phyloP scores from a whole-genome alignment of 768 basidiomycete species.

The Tubosaeta brunneosetosa region DNA sequence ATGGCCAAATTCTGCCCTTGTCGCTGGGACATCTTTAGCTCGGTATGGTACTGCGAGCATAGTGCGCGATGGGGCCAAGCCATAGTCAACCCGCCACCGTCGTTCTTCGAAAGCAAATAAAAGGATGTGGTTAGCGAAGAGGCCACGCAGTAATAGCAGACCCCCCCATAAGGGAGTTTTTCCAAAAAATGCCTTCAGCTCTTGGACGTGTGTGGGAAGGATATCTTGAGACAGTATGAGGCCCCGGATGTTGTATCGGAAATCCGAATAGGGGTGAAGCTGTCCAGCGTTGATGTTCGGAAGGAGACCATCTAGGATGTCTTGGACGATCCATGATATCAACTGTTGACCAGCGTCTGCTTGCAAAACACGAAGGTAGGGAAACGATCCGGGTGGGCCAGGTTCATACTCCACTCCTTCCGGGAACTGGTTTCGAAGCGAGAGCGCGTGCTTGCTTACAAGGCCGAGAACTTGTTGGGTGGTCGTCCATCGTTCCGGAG shows the following conservation, averaged over 20 bases:
- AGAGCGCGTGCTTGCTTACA: conserved; percentile 8
- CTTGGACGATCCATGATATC: conserved; percentile 5
- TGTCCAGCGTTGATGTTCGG: conserved; percentile 4
- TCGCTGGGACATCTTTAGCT: conserved; percentile 25
- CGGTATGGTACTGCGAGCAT: conserved; percentile 26
- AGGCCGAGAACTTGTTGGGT: conserved; percentile 30
- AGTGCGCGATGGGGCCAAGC: conserved; percentile 3
- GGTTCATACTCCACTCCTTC: conserved; percentile 8
- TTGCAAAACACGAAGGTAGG: conserved; percentile 11
- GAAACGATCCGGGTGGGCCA: conserved; percentile 6
- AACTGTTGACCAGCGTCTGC: conserved; percentile 3
- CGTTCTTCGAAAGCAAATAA: conserved; percentile 18
- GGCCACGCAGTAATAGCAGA: conserved; percentile 30
- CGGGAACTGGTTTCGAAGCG: not conserved
- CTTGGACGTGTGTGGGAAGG: not conserved
- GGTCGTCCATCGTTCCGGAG: conserved; percentile 40
- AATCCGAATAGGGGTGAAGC: not conserved
- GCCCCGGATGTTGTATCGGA: conserved; percentile 6
- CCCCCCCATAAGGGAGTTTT: conserved; percentile 9
- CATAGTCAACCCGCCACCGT: conserved; percentile 28
- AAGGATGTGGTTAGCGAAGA: conserved; percentile 22
- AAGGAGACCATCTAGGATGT: conserved; percentile 7
- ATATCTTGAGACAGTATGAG: conserved; percentile 16
- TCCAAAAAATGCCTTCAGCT: conserved; percentile 1
- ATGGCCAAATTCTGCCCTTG: conserved; percentile 24